phyloP scores from a whole-genome alignment of 2,329 filamentous ascomycete genomes.

The Trichoderma semiorbis region DNA sequence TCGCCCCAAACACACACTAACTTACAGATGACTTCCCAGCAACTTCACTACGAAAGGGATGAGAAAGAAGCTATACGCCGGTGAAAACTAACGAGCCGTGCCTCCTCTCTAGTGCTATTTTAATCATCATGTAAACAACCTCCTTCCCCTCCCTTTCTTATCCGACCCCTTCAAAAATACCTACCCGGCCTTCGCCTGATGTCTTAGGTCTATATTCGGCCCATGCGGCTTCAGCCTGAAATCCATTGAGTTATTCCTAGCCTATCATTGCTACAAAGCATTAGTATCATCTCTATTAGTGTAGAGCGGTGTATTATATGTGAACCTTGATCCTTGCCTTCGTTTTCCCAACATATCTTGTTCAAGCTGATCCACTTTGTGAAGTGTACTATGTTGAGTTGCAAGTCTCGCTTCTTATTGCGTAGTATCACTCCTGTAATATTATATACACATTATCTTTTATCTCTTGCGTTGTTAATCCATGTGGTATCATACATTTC shows the following conservation, averaged over 20 bases:
- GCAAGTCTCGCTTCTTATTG: neutral
- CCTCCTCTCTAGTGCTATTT: neutral
- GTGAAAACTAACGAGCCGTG: neutral
- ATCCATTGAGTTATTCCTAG: neutral
- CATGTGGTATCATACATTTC: neutral
- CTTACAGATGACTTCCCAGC: neutral
- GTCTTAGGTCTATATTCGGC: neutral
- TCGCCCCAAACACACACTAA: neutral
- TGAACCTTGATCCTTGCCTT: conserved; percentile 1
- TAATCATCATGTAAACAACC: neutral
- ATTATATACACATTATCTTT: neutral
- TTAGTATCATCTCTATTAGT: neutral
- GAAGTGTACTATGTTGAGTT: neutral
- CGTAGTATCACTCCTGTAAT: neutral
- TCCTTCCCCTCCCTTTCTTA: neutral
- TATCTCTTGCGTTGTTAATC: no score
- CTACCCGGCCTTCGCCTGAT: neutral
- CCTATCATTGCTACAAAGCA: neutral
- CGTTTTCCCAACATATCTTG: neutral
- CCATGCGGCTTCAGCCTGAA: neutral
- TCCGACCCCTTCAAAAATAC: neutral
- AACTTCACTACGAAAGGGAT: neutral
- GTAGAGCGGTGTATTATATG: neutral
- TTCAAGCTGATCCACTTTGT: no score
- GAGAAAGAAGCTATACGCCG: neutral